Evolutionary conservation across 169 alveolate genomes (phyloP).

Genomic region (Plasmodium cynomolgi): DNA sequence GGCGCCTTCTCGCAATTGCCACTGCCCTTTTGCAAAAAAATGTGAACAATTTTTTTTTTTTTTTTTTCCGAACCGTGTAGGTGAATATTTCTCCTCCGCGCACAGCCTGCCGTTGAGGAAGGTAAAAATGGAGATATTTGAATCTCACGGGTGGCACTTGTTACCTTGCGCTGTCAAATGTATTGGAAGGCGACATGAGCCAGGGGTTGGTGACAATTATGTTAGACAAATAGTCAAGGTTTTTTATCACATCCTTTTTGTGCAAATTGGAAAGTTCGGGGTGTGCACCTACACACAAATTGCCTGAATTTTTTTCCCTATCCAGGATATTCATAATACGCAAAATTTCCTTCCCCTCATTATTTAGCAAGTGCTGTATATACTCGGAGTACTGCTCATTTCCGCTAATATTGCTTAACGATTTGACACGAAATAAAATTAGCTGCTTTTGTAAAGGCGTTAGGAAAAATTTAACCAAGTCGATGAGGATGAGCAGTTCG

Average conservation of each 20-base stretch:
- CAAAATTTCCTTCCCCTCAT: conserved; percentile 23
- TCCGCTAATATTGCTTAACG: conserved; percentile 12
- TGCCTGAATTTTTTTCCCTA: conserved; percentile 11
- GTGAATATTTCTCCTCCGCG: background rate
- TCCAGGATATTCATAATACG: background rate
- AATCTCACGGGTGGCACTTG: background rate
- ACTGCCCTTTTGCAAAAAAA: background rate
- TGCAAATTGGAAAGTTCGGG: conserved; percentile 13
- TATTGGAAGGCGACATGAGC: background rate
- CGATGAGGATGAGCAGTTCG: conserved; percentile 51
- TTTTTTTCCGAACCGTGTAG: background rate
- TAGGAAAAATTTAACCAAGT: conserved; percentile 38
- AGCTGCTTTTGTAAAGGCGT: conserved; percentile 72
- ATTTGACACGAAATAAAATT: conserved; percentile 49
- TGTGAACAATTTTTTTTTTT: background rate
- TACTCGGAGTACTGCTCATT: conserved; percentile 55
- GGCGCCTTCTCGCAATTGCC: background rate
- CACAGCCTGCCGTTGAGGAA: background rate
- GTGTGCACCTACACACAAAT: background rate
- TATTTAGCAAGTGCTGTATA: conserved; percentile 35
- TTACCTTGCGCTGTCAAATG: background rate
- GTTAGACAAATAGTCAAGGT: conserved; percentile 26
- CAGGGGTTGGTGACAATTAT: conserved; percentile 24
- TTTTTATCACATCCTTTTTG: conserved; percentile 26
- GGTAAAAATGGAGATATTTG: background rate